Evolutionary conservation across 1,284 basidiomycete genomes (phyloP), one percentile per base, ranked within the genome.

Genomic region (Pseudozyma hubeiensis): DNA sequence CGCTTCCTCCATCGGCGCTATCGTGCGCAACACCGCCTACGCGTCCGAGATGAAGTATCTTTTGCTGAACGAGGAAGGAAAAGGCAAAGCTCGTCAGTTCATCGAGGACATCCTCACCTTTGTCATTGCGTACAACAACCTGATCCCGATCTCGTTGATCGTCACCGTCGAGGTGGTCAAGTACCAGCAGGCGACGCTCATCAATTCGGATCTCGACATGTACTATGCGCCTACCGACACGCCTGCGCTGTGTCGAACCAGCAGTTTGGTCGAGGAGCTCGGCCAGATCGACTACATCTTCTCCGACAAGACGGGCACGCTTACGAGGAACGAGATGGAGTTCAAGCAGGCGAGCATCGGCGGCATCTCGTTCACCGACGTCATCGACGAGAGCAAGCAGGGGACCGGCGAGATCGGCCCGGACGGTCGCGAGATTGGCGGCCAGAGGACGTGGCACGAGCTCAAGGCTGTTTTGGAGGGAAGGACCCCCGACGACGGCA

Each of bases 121-220:
- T 86, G 93, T 99, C 86, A 97, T 99, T 84, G 89, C 97, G 41
- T 97, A 98, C 88, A 99, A 98, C 88, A 99, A 99, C 86, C 88
- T 99, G 78, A 98, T 99, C 73, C 97, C 97, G 7, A 99, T 99
- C 83, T 99, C 96, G 17, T 90, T 99, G 75, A 97, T 99, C 82
- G 96, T 99, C 81, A 98, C 97, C 1, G 98, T 99, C 91, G 97
- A 99, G 86, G 92, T 99, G 31, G 97, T 99, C 87, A 98, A 98
- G 85, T 98, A 92, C 82, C 94, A 97, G 85, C 97, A 98, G 86
- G 95, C 97, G 0, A 91, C 92, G 52, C 89, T 98, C 57, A 99
- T 99, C 88, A 99, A 98, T 85, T 94, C 90, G 37, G 97, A 99
- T 85, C 78, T 86, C 49, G 85, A 86, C 69, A 86, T 87, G 86